phyloP scores from a whole-genome alignment of 2,329 filamentous ascomycete species.

The Juglanconis sp. region DNA sequence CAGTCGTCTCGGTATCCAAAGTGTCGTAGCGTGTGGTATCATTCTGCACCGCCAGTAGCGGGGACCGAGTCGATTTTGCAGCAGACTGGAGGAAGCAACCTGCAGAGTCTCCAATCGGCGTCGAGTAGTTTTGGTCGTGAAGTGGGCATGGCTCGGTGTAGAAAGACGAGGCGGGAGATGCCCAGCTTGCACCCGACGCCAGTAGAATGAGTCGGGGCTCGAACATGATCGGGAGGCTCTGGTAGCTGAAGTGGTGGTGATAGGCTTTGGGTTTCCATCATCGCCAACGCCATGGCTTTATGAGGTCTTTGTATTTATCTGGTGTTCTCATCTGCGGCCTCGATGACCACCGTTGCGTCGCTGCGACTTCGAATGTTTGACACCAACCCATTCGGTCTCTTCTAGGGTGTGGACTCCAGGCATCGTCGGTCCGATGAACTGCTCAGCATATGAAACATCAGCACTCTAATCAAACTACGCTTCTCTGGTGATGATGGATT shows the following conservation, averaged over 20 bases:
- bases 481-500: no score
- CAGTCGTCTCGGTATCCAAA: slow-evolving; percentile 3
- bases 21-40: not conserved
- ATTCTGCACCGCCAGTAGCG: not conserved
- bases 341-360: no score
- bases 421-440: no score
- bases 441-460: no score
- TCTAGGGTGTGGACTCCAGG: no score
- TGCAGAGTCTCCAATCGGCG: not conserved
- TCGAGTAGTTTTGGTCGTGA: slow-evolving; percentile 4
- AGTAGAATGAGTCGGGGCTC: not conserved
- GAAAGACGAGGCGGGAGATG: not conserved
- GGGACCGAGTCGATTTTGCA: not conserved
- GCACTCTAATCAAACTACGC: no score
- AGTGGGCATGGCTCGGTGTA: slow-evolving; percentile 6
- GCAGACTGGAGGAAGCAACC: not conserved
- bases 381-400: no score
- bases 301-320: not conserved
- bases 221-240: not conserved
- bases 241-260: no score
- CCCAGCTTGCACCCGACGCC: not conserved
- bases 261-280: no score
- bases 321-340: no score
- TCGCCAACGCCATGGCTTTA: no score
- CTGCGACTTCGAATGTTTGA: no score